phyloP scores from a whole-genome alignment of 2,329 filamentous ascomycete genomes.

The Monilinia aucupariae region DNA sequence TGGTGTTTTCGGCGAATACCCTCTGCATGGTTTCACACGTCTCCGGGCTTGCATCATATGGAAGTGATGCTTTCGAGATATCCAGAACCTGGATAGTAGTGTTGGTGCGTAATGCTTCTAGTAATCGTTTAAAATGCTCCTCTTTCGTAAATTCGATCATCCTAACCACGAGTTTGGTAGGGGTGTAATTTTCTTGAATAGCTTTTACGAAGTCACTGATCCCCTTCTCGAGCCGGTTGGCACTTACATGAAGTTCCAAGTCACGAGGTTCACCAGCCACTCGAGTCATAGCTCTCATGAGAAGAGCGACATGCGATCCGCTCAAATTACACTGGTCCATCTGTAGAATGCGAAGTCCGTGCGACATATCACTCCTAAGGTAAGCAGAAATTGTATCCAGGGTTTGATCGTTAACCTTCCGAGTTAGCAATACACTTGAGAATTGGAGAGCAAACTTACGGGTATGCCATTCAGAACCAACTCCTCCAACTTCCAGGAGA shows the following conservation, averaged over 20 bases:
- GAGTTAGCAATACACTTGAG: slow-evolving; percentile 23
- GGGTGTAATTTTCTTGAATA: slow-evolving; percentile 48
- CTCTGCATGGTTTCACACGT: slow-evolving; percentile 58
- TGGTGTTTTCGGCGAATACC: slow-evolving; percentile 63
- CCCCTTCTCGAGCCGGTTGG: slow-evolving; percentile 45
- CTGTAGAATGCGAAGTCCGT: slow-evolving; percentile 54
- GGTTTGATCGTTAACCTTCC: slow-evolving; percentile 52
- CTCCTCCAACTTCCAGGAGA: slow-evolving; percentile 63
- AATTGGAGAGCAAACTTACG: slow-evolving; percentile 30
- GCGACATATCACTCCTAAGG: slow-evolving; percentile 54
- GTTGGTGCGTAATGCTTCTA: slow-evolving; percentile 57
- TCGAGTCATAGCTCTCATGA: slow-evolving; percentile 58
- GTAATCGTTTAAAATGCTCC: slow-evolving; percentile 51
- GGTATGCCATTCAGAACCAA: slow-evolving; percentile 58
- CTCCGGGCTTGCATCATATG: slow-evolving; percentile 61
- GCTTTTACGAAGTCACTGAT: slow-evolving; percentile 47
- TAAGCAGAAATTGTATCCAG: slow-evolving; percentile 62
- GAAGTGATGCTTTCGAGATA: slow-evolving; percentile 64
- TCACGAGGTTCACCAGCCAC: slow-evolving; percentile 46
- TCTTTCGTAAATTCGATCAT: slow-evolving; percentile 54
- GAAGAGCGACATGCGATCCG: slow-evolving; percentile 57
- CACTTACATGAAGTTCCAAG: slow-evolving; percentile 61
- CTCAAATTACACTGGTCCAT: slow-evolving; percentile 63
- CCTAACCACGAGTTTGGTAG: slow-evolving; percentile 59
- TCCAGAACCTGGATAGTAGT: slow-evolving; percentile 59